phyloP scores from a whole-genome alignment of 208 protist species.

The Angomonas ambiguus region DNA sequence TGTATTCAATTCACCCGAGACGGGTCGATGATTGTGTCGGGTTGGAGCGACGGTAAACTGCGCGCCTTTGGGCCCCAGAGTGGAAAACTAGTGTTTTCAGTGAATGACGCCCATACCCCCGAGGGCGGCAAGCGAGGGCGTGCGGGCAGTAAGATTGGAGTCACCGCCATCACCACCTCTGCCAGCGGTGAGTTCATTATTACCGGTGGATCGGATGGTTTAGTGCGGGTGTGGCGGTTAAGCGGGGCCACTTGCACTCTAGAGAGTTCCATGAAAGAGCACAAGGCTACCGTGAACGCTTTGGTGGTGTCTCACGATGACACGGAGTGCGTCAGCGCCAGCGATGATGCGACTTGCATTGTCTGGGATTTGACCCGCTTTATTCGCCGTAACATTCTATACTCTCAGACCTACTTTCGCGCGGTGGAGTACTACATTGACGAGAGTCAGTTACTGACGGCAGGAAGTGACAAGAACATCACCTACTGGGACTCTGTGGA shows the following conservation, averaged over 20 bases:
- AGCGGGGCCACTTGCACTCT: slow-evolving; percentile 71
- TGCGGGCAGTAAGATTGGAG: slow-evolving; percentile 40
- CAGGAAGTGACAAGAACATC: slow-evolving; percentile 91
- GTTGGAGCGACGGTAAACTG: slow-evolving; percentile 94
- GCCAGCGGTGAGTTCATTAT: slow-evolving; percentile 69
- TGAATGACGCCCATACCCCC: slow-evolving; percentile 94
- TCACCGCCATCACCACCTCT: slow-evolving; percentile 89
- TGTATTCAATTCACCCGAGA: slow-evolving; percentile 90
- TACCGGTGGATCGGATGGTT: slow-evolving; percentile 90
- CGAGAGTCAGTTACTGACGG: slow-evolving; percentile 94
- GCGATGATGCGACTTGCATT: slow-evolving; percentile 95
- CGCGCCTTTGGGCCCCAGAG: slow-evolving; percentile 94
- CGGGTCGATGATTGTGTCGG: slow-evolving; percentile 91
- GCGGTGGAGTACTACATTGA: slow-evolving; percentile 86
- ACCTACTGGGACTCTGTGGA: slow-evolving; percentile 95
- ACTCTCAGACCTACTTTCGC: slow-evolving; percentile 94
- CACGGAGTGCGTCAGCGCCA: slow-evolving; percentile 91
- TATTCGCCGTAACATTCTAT: slow-evolving; percentile 93
- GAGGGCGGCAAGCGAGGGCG: slow-evolving; percentile 52
- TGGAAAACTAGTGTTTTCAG: slow-evolving; percentile 93
- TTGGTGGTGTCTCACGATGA: slow-evolving; percentile 84
- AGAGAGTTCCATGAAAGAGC: slow-evolving; percentile 94
- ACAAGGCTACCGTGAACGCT: slow-evolving; percentile 91
- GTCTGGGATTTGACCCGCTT: slow-evolving; percentile 92
- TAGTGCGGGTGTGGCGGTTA: slow-evolving; percentile 91